These are phyloP conservation scores for Tolypocladium amazonense DNA, from an alignment of 2,329 filamentous ascomycete species.

Conservation along the genomic window DNA sequence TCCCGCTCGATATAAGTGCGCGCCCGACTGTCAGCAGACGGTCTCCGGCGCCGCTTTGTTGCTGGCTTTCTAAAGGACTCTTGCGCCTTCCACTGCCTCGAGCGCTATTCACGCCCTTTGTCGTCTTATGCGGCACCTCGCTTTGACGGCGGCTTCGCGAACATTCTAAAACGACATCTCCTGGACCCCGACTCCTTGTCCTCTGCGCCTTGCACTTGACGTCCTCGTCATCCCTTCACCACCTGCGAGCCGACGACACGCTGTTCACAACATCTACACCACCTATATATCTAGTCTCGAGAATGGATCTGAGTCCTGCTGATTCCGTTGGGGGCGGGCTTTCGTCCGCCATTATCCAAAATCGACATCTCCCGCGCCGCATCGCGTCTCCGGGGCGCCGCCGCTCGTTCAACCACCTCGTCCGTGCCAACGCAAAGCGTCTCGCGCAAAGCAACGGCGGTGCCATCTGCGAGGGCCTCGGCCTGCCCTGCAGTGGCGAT, in stretches of 20 bases:
- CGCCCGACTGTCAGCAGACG: background rate
- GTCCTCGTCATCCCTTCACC: background rate
- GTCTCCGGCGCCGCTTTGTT: background rate
- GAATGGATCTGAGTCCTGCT: background rate
- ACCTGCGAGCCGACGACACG: background rate
- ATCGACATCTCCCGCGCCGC: slow-evolving; percentile 2
- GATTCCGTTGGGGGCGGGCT: background rate
- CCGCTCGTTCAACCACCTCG: slow-evolving; percentile 15
- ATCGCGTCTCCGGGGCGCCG: slow-evolving; percentile 6
- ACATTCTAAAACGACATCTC: background rate
- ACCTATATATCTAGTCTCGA: background rate
- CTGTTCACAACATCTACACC: background rate
- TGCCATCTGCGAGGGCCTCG: slow-evolving; percentile 2
- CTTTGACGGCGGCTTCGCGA: background rate
- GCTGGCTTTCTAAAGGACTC: background rate
- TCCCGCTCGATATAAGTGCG: background rate
- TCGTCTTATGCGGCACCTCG: background rate
- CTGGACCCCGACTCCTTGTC: background rate
- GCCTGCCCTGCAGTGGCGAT: slow-evolving; percentile 6
- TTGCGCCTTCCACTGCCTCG: background rate
- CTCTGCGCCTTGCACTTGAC: background rate
- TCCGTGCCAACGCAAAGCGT: slow-evolving; percentile 21
- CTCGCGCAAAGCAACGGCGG: slow-evolving; percentile 10
- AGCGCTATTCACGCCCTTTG: background rate
- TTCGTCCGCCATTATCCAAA: background rate